Evolutionary conservation across 768 basidiomycete genomes (phyloP).

Genomic region (Lentinula sp.): DNA sequence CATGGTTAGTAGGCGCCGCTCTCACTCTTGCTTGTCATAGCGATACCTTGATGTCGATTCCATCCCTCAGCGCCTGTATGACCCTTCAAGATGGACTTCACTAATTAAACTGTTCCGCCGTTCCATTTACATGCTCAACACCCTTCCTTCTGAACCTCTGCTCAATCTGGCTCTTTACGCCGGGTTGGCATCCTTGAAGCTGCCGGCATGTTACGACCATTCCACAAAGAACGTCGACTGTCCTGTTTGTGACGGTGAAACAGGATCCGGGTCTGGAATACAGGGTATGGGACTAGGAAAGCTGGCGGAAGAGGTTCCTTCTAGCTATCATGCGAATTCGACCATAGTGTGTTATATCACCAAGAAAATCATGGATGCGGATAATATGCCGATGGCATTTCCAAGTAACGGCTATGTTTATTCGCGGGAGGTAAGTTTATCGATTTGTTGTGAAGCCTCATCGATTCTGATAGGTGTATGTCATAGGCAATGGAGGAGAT

Average conservation of each 20-base stretch:
- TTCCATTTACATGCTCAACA: constrained; percentile 84
- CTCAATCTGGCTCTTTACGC: constrained; percentile 86
- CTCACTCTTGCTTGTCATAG: not conserved
- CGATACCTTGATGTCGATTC: not conserved
- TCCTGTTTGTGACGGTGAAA: constrained; percentile 77
- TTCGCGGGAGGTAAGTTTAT: constrained; percentile 70
- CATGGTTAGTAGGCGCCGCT: constrained; percentile 43
- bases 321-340: constrained; percentile 91
- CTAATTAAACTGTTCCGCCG: constrained; percentile 77
- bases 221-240: constrained; percentile 75
- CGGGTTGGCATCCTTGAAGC: constrained; percentile 85
- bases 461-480: constrained; percentile 9
- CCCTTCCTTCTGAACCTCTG: constrained; percentile 81
- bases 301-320: constrained; percentile 82
- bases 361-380: constrained; percentile 92
- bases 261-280: constrained; percentile 17
- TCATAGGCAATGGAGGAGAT: constrained; percentile 81
- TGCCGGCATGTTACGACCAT: constrained; percentile 73
- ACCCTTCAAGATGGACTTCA: constrained; percentile 66
- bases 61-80: constrained; percentile 68
- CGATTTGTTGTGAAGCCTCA: not conserved
- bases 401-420: constrained; percentile 84
- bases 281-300: constrained; percentile 53
- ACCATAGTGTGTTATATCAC: constrained; percentile 90
- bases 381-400: constrained; percentile 89